These are phyloP conservation scores for Talaromyces trachyspermus DNA, from an alignment of 495 filamentous ascomycete species.

Conservation along the genomic window DNA sequence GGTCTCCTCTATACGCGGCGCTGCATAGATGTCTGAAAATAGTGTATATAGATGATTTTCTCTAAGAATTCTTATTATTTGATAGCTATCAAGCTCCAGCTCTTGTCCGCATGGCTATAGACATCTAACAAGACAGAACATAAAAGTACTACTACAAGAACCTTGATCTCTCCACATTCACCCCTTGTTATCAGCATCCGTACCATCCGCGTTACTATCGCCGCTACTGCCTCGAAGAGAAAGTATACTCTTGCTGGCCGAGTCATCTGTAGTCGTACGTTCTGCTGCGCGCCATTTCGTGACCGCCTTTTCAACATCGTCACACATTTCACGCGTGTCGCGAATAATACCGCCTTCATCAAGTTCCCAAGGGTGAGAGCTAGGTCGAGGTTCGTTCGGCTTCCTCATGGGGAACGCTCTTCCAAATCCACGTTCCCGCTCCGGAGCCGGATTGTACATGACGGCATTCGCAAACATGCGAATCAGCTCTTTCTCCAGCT, in stretches of 20 bases:
- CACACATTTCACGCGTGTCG: slow-evolving; percentile 75
- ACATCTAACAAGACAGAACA: too few species aligned
- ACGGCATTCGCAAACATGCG: slow-evolving; percentile 96
- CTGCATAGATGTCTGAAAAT: slow-evolving; percentile 18
- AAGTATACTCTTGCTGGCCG: slow-evolving; percentile 31
- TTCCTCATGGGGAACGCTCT: slow-evolving; percentile 46
- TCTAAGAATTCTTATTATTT: neutral
- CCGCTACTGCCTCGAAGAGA: slow-evolving; percentile 36
- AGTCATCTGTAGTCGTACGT: slow-evolving; percentile 30
- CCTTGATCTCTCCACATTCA: neutral
- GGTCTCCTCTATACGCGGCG: too few species aligned
- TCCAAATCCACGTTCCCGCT: slow-evolving; percentile 54
- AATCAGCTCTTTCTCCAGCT: slow-evolving; percentile 91
- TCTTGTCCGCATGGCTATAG: too few species aligned
- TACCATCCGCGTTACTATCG: slow-evolving; percentile 35
- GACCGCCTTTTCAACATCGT: slow-evolving; percentile 60
- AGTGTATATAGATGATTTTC: neutral
- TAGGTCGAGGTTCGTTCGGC: slow-evolving; percentile 32
- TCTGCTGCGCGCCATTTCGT: slow-evolving; percentile 55
- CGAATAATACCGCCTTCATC: slow-evolving; percentile 78
- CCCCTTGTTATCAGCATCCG: slow-evolving; percentile 18
- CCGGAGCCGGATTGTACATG: slow-evolving; percentile 85
- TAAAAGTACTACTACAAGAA: neutral
- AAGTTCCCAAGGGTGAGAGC: slow-evolving; percentile 41
- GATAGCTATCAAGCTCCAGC: too few species aligned